phyloP scores from a whole-genome alignment of 257 asterid genomes.

The Rauvolfia tetraphylla region DNA sequence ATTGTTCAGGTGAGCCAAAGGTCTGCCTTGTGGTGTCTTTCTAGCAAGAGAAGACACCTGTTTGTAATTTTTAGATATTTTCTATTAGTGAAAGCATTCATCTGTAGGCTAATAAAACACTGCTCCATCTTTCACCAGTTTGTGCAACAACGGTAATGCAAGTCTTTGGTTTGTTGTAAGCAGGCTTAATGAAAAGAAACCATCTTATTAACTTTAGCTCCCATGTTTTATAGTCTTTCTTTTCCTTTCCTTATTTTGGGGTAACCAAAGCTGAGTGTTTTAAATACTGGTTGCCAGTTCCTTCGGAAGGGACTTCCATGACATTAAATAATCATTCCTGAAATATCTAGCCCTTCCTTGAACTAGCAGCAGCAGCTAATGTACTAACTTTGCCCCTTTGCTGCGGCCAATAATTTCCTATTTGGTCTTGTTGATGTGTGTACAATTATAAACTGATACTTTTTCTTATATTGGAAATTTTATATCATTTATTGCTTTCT shows the following conservation, averaged over 20 bases:
- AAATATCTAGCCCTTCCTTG: background rate
- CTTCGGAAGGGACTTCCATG: background rate
- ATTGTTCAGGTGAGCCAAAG: background rate
- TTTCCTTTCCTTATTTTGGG: background rate
- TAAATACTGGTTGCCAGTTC: background rate
- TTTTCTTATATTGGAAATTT: background rate
- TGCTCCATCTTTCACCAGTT: background rate
- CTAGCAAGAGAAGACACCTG: background rate
- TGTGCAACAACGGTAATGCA: background rate
- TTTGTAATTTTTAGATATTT: background rate
- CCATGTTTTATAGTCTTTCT: background rate
- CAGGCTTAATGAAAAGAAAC: background rate
- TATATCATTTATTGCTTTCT: background rate
- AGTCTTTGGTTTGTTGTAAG: background rate
- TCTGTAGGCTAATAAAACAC: background rate
- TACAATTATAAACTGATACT: background rate
- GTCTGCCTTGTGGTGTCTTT: background rate
- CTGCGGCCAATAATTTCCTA: background rate
- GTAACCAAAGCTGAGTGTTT: background rate
- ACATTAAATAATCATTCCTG: background rate
- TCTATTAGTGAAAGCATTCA: background rate
- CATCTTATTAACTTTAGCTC: background rate
- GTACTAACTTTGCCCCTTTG: background rate
- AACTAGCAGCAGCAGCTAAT: background rate
- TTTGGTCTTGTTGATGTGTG: background rate